phyloP scores from a whole-genome alignment of 768 basidiomycete species.

The Xerocomellus intermedius region DNA sequence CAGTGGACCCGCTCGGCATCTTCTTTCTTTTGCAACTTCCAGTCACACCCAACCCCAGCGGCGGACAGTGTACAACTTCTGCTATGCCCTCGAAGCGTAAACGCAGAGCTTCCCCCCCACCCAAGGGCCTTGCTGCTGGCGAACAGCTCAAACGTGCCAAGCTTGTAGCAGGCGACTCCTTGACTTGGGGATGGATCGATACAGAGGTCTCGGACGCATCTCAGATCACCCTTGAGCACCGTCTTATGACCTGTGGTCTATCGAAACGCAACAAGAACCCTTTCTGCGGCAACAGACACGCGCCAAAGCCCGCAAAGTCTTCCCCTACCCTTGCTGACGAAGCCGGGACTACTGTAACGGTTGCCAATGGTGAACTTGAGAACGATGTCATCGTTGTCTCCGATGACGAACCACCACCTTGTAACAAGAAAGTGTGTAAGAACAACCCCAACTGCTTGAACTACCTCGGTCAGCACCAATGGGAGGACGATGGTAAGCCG shows the following conservation, averaged over 20 bases:
- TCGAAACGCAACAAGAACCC: conserved; percentile 47
- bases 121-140: conserved; percentile 57
- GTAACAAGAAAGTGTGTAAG: conserved; percentile 65
- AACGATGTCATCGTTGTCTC: conserved; percentile 70
- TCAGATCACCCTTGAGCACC: conserved; percentile 67
- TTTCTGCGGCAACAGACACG: conserved; percentile 61
- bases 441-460: conserved; percentile 84
- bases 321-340: conserved; percentile 8
- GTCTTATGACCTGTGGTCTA: conserved; percentile 66
- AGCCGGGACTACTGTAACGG: conserved; percentile 5
- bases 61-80: background rate
- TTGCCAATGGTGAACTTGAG: conserved; percentile 44
- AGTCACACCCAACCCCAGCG: conserved; percentile 3
- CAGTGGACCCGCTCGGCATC: conserved; percentile 6
- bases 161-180: conserved; percentile 43
- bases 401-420: conserved; percentile 58
- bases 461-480: conserved; percentile 79
- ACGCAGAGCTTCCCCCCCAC: conserved; percentile 44
- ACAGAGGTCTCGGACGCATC: conserved; percentile 55
- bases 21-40: conserved; percentile 6
- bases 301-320: conserved; percentile 22
- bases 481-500: conserved; percentile 67
- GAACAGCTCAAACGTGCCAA: conserved; percentile 60
- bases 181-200: conserved; percentile 82
- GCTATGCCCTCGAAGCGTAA: conserved; percentile 60